Evolutionary conservation across 2,329 filamentous ascomycete species (phyloP), one percentile per base, ranked within the genome.

Genomic region (Fusarium abutilonis): DNA sequence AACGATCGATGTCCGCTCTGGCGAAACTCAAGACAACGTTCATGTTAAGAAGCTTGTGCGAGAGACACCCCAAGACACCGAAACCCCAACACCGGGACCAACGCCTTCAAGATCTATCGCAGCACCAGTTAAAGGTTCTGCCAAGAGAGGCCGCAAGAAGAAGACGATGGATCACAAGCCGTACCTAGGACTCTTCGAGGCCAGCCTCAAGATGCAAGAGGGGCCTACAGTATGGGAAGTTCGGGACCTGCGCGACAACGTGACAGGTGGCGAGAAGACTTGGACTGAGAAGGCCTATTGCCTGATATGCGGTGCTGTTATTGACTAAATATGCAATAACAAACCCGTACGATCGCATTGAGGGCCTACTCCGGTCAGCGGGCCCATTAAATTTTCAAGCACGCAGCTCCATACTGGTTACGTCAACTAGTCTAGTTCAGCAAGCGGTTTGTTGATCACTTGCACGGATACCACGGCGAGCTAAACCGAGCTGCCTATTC

Each of bases 271-370:
- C 3, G 79, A 80, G 29, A 84, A 82, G 71, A 75, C 73, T 9
- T 87, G 84, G 84, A 80, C 76, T 10, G 83, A 86, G 68, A 77
- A 77, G 31, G 74, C 72, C 4, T 52, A 76, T 43, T 87, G 84
- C 60, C 75, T 86, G 32, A 67, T 83, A 36, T 87, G 84, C 67
- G 74, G 74, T 19, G 67, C 74, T n/a, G 73, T 74, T 39, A 80
- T 85, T 54, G 78, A 82, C 51, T 82, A 74, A 74, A 31, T 21
- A 36, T 32, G 28, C 52, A 32, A 34, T 26, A 34, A 26, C 13
- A 43, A 14, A 29, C 23, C 38, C 42, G 41, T 19, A 44, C 43
- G 36, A 47, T 29, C 14, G 28, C 32, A 17, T 45, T 29, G 44
- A 40, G 38, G 41, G 43, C 40, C 48, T 55, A 36, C 62, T 51